A percentile compares a stretch with the other conserved stretches of the same genome.
phyloP scores from a whole-genome alignment of 2,329 filamentous ascomycete species.

The Ophiostoma quercus region DNA sequence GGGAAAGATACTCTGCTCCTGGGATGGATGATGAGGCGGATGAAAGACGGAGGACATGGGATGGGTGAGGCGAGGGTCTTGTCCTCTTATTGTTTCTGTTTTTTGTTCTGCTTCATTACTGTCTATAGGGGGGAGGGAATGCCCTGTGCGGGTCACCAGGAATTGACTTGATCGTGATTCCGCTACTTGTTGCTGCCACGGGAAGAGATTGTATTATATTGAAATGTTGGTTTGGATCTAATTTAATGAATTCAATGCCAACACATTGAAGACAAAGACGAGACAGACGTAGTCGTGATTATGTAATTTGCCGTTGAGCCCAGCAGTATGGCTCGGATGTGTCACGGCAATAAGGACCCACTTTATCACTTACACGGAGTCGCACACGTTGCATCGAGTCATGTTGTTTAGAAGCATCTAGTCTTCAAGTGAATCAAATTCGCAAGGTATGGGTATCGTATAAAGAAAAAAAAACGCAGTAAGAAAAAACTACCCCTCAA shows the following conservation, averaged over 20 bases:
- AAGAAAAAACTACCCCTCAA: neutral
- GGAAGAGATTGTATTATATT: neutral
- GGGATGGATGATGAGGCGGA: neutral
- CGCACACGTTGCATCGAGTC: neutral
- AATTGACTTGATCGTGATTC: conserved; percentile 87
- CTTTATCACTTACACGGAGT: conserved; percentile 17
- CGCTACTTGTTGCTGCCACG: conserved; percentile 34
- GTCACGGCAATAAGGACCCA: neutral
- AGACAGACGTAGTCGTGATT: neutral
- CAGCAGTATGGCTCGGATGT: neutral
- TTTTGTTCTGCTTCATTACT: neutral
- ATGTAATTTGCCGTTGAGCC: neutral
- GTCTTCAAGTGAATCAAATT: neutral
- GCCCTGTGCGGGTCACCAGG: conserved; percentile 86
- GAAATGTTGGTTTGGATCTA: neutral
- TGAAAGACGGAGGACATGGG: neutral
- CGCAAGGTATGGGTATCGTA: neutral
- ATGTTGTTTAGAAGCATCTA: neutral
- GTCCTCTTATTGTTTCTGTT: conserved; percentile 18
- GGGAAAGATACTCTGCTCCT: conserved; percentile 93
- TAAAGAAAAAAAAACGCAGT: neutral
- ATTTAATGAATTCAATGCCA: no score
- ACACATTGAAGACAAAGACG: no score
- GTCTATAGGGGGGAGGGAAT: conserved; percentile 68
- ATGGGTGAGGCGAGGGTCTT: conserved; percentile 1